phyloP scores from a whole-genome alignment of 768 basidiomycete genomes.

The Leucosporidium scottii region DNA sequence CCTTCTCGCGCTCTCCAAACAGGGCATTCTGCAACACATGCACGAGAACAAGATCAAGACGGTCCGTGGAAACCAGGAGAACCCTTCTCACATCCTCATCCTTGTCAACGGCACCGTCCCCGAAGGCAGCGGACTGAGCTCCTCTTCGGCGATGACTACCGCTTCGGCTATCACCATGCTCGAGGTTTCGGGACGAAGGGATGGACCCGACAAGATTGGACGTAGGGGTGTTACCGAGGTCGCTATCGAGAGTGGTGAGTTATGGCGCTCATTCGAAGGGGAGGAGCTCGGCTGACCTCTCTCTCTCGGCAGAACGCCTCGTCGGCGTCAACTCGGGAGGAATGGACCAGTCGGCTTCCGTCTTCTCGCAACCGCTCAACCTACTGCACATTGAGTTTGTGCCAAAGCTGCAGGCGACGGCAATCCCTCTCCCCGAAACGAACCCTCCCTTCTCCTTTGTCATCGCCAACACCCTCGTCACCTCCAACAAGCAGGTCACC shows the following conservation, averaged over 20 bases:
- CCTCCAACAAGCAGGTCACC: conserved; percentile 68
- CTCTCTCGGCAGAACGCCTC: conserved; percentile 23
- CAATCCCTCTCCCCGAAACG: conserved; percentile 56
- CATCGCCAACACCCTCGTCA: conserved; percentile 74
- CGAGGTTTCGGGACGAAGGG: conserved; percentile 54
- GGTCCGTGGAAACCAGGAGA: neutral
- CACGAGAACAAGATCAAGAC: neutral
- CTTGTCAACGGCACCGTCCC: conserved; percentile 61
- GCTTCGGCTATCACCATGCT: conserved; percentile 75
- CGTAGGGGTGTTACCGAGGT: conserved; percentile 71
- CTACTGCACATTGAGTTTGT: conserved; percentile 60
- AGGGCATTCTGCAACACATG: conserved; percentile 25
- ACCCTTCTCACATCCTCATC: conserved; percentile 10
- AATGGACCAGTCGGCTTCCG: conserved; percentile 87
- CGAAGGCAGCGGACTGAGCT: conserved; percentile 72
- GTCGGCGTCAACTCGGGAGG: conserved; percentile 43
- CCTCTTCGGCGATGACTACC: conserved; percentile 84
- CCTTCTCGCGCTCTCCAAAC: neutral
- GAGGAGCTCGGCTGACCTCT: no score
- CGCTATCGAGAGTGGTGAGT: conserved; percentile 75
- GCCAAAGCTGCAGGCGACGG: conserved; percentile 60
- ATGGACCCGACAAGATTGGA: conserved; percentile 52
- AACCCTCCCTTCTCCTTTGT: conserved; percentile 50
- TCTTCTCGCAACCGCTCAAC: conserved; percentile 62
- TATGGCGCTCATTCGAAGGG: conserved; percentile 20